Base-by-base conservation (phyloP, 2,329 filamentous ascomycete genomes). In the Hypoxylon sp. region DNA sequence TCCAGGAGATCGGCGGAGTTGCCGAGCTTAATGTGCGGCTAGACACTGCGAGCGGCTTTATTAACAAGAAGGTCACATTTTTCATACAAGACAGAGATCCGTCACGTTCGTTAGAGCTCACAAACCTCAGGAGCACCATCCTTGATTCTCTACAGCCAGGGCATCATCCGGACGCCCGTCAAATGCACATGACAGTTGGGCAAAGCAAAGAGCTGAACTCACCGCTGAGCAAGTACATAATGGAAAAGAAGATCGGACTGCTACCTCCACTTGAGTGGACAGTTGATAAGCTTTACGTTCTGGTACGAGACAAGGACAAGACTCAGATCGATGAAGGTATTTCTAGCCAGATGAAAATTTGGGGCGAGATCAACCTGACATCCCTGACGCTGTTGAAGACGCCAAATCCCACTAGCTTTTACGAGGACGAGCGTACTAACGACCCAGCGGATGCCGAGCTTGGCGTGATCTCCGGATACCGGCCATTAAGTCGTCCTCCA, bases 111-210 rank as follows among this genome's bases (percentile, higher is more conserved):
- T 53, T 68, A 20, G 53, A 53, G 2, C 68, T 87, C 2, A 68
- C 53, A 3, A 49, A 74, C 35, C 74, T 88, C 61, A 78, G 81
- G 17, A 67, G 73, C 5, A 46, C 63, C 2, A 69, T 86, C 7
- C 70, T 83, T n/a, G 61, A 62, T 3, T 77, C 79, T 1, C 72
- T 88, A 14, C 79, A 79, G 0, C 77, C 78, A 42, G 65, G 66
- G 20, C 44, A 27, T 27, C 5, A 8, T 3, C 61, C 71, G 10
- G 69, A 69, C 2, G 56, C 63, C 0, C 85, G 81, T 65, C 80
- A 76, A 11, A 81, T 83, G 73, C 89, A 91, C 75, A 78, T 92
- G 77, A 91, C 88, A 0, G 78, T 91, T 25, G 90, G 86, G 0
- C 89, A 91, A 72, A 87, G 82, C 46, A 82, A 85, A 37, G 82